A percentile compares a stretch with the other conserved stretches of the same genome.
Conservation (phyloP, 768 basidiomycete species). For the Tulasnella sp. region DNA sequence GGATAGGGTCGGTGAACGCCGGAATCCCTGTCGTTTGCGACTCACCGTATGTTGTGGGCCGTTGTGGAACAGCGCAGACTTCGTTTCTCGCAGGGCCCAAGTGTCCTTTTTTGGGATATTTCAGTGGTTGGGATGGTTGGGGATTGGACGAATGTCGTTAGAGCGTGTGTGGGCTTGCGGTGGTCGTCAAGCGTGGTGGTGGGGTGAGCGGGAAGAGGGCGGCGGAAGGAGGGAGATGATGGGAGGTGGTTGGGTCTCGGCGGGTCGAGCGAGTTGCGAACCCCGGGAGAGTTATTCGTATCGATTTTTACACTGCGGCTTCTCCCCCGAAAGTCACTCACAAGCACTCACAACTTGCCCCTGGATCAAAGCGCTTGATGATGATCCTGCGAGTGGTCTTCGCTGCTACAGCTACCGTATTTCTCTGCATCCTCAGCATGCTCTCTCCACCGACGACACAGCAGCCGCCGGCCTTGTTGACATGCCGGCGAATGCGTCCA, state of each 20-base stretch:
- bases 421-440: background rate
- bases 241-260: background rate
- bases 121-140: too few relatives aligned
- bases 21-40: background rate
- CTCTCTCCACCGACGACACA: background rate
- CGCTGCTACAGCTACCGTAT: background rate
- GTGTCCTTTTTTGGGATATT: background rate
- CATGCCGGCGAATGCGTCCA: background rate
- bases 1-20: background rate
- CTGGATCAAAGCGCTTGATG: background rate
- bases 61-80: slow-evolving; percentile 3
- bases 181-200: background rate
- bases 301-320: slow-evolving; percentile 1
- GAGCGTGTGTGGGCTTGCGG: background rate
- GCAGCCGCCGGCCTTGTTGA: background rate
- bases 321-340: background rate
- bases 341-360: background rate
- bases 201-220: background rate
- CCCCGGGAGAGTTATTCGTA: background rate
- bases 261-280: background rate
- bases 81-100: background rate
- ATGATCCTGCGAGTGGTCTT: background rate
- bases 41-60: slow-evolving; percentile 13
- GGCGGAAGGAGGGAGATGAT: background rate
- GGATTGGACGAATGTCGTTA: background rate